Conservation (phyloP, 768 basidiomycete species). For the Sporobolomyces pararoseus region DNA sequence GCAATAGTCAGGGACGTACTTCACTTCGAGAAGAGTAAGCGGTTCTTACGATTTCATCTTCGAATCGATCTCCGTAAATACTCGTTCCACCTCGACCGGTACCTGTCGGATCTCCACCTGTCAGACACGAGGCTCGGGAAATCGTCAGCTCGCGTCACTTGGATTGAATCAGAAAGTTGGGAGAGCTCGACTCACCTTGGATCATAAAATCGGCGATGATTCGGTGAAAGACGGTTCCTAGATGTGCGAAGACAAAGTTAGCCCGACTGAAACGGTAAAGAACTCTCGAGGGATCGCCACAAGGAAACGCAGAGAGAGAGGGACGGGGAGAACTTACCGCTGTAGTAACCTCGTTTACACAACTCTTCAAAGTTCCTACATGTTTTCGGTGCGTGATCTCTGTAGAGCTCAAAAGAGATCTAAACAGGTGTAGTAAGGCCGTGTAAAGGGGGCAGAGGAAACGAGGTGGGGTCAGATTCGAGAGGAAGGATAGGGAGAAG, state of each 20-base stretch:
- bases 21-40: neutral
- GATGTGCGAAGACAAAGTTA: too few species aligned
- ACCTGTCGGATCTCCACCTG: slow-evolving; percentile 52
- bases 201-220: slow-evolving; percentile 98
- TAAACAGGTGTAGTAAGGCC: neutral
- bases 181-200: slow-evolving; percentile 65
- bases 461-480: slow-evolving; percentile 4
- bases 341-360: slow-evolving; percentile 51
- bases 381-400: slow-evolving; percentile 58
- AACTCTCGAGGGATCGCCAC: too few species aligned
- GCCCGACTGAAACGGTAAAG: too few species aligned
- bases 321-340: neutral
- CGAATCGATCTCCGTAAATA: slow-evolving; percentile 49
- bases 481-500: neutral
- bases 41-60: slow-evolving; percentile 58
- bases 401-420: slow-evolving; percentile 38
- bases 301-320: neutral
- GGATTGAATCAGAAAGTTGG: too few species aligned
- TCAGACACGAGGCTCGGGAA: neutral
- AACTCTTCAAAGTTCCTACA: slow-evolving; percentile 94
- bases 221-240: slow-evolving; percentile 77
- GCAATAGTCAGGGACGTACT: slow-evolving; percentile 58
- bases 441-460: neutral
- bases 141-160: too few species aligned
- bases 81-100: slow-evolving; percentile 71